These are phyloP conservation scores for Saccharomycopsis malanga DNA, from an alignment of 805 yeast genomes.

Conservation along the genomic window DNA sequence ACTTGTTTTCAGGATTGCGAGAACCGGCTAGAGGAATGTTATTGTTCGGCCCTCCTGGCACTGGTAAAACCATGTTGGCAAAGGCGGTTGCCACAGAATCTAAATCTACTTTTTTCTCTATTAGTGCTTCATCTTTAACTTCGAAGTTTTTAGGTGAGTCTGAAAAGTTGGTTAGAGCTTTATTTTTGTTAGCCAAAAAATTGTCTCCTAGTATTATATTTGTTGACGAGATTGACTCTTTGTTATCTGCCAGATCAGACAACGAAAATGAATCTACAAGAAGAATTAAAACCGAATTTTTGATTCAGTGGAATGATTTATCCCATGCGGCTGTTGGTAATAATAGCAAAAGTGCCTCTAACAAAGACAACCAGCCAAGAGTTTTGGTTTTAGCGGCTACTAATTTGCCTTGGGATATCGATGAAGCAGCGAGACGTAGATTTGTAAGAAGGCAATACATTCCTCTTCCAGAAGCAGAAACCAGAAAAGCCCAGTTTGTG, in stretches of 20 bases:
- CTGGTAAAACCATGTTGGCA: constrained; percentile 97
- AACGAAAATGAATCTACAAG: constrained; percentile 84
- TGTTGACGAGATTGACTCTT: constrained; percentile 93
- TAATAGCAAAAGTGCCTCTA: constrained; percentile 31
- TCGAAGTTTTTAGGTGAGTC: constrained; percentile 80
- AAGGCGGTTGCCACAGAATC: constrained; percentile 97
- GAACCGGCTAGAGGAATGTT: constrained; percentile 97
- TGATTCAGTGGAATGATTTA: constrained; percentile 92
- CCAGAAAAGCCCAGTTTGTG: constrained; percentile 64
- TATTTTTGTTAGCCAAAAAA: constrained; percentile 77
- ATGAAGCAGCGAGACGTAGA: constrained; percentile 93
- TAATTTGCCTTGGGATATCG: constrained; percentile 94
- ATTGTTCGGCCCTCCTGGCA: constrained; percentile 96
- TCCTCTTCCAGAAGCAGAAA: constrained; percentile 85
- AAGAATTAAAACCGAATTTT: constrained; percentile 86
- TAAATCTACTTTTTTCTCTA: constrained; percentile 86
- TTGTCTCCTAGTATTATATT: constrained; percentile 91
- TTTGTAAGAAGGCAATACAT: constrained; percentile 90
- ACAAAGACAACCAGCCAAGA: constrained; percentile 42
- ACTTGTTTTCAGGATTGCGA: constrained; percentile 80
- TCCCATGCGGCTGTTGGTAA: constrained; percentile 76
- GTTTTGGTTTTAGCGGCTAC: constrained; percentile 93
- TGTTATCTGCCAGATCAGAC: constrained; percentile 72
- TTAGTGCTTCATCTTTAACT: constrained; percentile 84
- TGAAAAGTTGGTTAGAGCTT: constrained; percentile 85